Evolutionary conservation across 768 basidiomycete genomes (phyloP).

Genomic region (Rhodotorula paludigena): DNA sequence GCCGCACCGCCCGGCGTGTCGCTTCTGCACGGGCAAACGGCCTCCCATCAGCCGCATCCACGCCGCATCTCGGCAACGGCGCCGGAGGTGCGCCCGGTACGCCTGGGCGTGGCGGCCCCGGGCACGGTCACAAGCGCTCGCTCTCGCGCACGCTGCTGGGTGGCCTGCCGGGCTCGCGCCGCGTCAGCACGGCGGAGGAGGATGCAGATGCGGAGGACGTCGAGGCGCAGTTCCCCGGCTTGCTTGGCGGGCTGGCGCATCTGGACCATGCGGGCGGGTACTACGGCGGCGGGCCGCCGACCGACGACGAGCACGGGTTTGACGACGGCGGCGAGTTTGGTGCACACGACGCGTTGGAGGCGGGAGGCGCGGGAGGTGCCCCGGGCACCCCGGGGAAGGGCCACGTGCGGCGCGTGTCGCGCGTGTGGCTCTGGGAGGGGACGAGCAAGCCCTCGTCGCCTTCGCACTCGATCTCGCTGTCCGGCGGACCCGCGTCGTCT

Average conservation of each 20-base stretch:
- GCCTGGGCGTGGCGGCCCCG: background rate
- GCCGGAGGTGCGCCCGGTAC: background rate
- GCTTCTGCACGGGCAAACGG: constrained; percentile 30
- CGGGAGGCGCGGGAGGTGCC: background rate
- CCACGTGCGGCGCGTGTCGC: constrained; percentile 19
- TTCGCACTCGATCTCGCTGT: background rate
- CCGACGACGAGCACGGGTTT: background rate
- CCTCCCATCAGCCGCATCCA: background rate
- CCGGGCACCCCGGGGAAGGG: background rate
- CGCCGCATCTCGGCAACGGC: background rate
- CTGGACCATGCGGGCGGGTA: background rate
- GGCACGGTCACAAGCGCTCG: background rate
- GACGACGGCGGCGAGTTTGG: background rate
- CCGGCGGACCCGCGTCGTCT: background rate
- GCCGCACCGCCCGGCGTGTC: background rate
- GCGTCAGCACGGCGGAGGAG: background rate
- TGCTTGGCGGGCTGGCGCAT: background rate
- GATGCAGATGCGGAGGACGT: background rate
- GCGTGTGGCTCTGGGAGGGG: constrained; percentile 32
- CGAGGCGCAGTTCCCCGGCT: constrained; percentile 2
- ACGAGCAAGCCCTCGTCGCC: background rate
- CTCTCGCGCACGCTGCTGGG: background rate
- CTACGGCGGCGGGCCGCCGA: background rate
- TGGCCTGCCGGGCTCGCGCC: background rate
- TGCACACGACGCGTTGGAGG: background rate